These are phyloP conservation scores for Colletotrichum godetiae DNA, from an alignment of 2,329 filamentous ascomycete genomes.

Conservation along the genomic window DNA sequence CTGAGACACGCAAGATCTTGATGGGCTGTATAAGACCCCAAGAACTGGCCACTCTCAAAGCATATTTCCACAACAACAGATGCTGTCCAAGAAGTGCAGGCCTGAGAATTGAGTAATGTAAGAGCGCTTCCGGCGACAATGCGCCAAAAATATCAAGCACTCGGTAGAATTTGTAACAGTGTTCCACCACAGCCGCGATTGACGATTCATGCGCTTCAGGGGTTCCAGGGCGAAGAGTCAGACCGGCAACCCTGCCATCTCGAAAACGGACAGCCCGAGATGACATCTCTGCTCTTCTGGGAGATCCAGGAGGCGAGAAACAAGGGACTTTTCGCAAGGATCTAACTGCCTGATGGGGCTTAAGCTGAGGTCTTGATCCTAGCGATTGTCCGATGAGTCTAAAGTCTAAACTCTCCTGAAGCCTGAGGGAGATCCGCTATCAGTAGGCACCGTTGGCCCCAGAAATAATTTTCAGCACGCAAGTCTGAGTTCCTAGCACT, in stretches of 20 bases:
- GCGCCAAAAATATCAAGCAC: neutral
- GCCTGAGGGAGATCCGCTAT: neutral
- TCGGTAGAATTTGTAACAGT: slow-evolving; percentile 3
- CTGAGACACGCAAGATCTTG: neutral
- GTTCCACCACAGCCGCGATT: neutral
- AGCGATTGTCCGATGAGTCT: neutral
- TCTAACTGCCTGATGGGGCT: neutral
- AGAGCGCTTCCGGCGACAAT: neutral
- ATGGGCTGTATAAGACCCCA: neutral
- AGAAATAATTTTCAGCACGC: neutral
- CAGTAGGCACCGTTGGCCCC: neutral
- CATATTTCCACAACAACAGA: no score
- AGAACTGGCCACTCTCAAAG: neutral
- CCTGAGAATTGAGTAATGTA: neutral
- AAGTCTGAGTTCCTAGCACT: neutral
- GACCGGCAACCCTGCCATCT: neutral
- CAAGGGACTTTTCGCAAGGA: neutral
- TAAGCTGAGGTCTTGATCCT: neutral
- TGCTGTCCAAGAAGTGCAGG: neutral
- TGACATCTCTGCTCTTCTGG: neutral
- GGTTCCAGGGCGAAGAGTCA: neutral
- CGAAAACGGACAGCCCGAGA: slow-evolving; percentile 17
- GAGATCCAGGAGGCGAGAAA: neutral
- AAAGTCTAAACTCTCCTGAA: neutral
- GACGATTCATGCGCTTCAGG: slow-evolving; percentile 25